Evolutionary conservation across 2,329 filamentous ascomycete species (phyloP), one percentile per base, ranked within the genome.

Genomic region (Hymenotorrendiella dingleyae): DNA sequence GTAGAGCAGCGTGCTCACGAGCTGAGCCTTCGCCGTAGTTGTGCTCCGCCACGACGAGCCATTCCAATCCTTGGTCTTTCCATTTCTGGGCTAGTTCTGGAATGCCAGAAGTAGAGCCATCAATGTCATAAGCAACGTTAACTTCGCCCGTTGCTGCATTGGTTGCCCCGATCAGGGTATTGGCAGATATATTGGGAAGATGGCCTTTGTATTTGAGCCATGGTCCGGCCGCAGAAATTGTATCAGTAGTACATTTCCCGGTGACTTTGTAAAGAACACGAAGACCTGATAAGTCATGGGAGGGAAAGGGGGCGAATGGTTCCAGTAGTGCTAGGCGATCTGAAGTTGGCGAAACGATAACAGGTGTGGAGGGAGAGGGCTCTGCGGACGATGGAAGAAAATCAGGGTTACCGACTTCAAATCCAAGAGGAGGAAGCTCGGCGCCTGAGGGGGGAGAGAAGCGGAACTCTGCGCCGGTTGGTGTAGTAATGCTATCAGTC

Each of bases 141-240:
- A 93, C 90, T 66, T 95, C 90, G 55, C 84, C 85, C 0, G 91
- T 98, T 49, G 86, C 87, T 32, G 86, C 89, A 66, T 96, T 96
- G 62, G 90, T 76, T 47, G 93, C 93, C 41, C 89, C 93, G 68
- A 96, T 96, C 53, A 98, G 80, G 2, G 93, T 98, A 76, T 98
- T 98, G 62, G 88, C 88, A 56, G 83, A 86, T 65, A 98, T 98
- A 73, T 98, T 98, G 64, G 93, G 88, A 50, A 98, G 79, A 67
- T 98, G 93, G 50, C 93, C 93, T 74, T 97, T 97, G 80, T 97
- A 98, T 69, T 97, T 97, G 55, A 98, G 79, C 91, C 91, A 97
- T 12, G 91, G 91, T 5, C 91, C 91, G 1, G 91, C 91, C 24
- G 91, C 91, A 27, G 90, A 97, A 67, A 98, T 98, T 56, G 93